A percentile compares a stretch with the other conserved stretches of the same genome.
These are phyloP conservation scores for Penicilliopsis zonata DNA, from an alignment of 495 filamentous ascomycete species.

Conservation along the genomic window DNA sequence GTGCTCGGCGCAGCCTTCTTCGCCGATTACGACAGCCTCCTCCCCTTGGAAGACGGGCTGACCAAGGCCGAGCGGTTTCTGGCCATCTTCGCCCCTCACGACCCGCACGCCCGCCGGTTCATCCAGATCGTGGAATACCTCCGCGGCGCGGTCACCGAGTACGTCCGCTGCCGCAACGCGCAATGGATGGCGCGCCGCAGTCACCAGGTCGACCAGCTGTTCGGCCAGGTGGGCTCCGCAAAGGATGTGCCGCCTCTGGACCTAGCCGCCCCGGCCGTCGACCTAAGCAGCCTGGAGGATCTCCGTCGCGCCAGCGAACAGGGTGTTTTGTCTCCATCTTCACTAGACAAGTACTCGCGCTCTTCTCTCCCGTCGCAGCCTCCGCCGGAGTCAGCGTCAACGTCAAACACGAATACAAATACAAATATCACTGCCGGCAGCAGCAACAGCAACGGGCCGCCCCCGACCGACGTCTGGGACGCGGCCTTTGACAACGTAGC, in stretches of 20 bases:
- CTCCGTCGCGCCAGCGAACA: slow-evolving; percentile 3
- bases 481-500: slow-evolving; percentile 13
- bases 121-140: slow-evolving; percentile 54
- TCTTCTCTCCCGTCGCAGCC: slow-evolving; percentile 5
- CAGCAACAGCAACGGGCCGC: slow-evolving; percentile 3
- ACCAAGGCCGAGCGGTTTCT: slow-evolving; percentile 49
- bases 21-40: slow-evolving; percentile 46
- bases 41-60: slow-evolving; percentile 42
- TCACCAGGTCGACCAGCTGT: slow-evolving; percentile 27
- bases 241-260: slow-evolving; percentile 7
- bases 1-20: slow-evolving; percentile 61
- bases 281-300: slow-evolving; percentile 2
- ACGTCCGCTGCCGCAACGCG: slow-evolving; percentile 23
- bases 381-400: neutral
- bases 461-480: slow-evolving; percentile 20
- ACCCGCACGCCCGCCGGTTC: slow-evolving; percentile 53
- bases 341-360: slow-evolving; percentile 12
- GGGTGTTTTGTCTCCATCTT: slow-evolving; percentile 13
- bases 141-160: slow-evolving; percentile 38
- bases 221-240: slow-evolving; percentile 20
- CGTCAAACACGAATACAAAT: neutral
- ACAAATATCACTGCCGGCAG: slow-evolving; percentile 4
- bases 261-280: neutral
- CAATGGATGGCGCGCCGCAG: slow-evolving; percentile 27
- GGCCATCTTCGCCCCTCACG: slow-evolving; percentile 45